Evolutionary conservation across 2,329 filamentous ascomycete species (phyloP).

Genomic region (Xylaria sp.): DNA sequence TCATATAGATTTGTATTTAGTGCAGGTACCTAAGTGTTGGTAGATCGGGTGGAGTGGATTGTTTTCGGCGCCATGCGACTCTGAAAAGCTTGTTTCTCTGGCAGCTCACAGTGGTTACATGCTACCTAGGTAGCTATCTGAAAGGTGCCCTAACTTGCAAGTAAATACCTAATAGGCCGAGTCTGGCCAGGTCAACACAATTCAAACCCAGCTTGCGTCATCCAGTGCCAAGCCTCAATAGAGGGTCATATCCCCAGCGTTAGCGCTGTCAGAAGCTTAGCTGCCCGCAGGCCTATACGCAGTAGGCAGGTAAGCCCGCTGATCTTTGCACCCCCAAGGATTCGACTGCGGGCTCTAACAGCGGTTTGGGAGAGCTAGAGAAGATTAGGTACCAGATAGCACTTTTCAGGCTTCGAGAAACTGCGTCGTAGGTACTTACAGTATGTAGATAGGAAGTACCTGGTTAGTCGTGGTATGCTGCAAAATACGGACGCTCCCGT

Average conservation of each 20-base stretch:
- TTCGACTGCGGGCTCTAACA: not conserved
- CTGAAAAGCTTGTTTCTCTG: conserved; percentile 3
- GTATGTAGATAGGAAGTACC: conserved; percentile 1
- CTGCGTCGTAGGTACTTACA: not conserved
- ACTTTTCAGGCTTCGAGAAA: too few relatives aligned
- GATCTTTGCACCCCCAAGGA: not conserved
- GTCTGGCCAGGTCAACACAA: not conserved
- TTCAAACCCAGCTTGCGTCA: conserved; percentile 17
- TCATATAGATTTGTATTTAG: too few relatives aligned
- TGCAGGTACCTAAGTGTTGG: not conserved
- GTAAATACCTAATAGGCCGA: not conserved
- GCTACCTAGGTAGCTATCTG: too few relatives aligned
- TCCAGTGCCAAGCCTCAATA: conserved; percentile 14
- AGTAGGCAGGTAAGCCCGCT: not conserved
- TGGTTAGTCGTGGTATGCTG: not conserved
- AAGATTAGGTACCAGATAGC: too few relatives aligned
- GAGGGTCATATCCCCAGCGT: not conserved
- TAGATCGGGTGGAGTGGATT: not conserved
- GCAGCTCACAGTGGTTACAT: not conserved
- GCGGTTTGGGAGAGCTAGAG: not conserved
- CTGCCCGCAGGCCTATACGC: not conserved
- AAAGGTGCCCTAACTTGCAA: not conserved
- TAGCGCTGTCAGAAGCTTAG: conserved; percentile 9
- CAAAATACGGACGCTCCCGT: conserved; percentile 2
- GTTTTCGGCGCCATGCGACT: not conserved